Conservation (phyloP, 164 flowering plant species). For the Euptelea pleiosperma region DNA sequence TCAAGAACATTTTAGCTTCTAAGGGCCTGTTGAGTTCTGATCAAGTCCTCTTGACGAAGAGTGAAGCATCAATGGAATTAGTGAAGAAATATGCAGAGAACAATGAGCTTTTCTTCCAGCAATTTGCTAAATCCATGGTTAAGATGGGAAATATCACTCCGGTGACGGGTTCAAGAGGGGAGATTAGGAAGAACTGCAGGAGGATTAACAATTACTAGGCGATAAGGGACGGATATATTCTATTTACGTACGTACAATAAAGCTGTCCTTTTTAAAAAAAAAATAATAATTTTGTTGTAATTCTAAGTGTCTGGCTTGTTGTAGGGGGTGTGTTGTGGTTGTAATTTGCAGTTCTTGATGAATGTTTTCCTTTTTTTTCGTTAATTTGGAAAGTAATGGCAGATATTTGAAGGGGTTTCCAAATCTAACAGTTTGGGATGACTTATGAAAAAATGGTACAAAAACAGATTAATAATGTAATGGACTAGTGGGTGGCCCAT, state of each 20-base stretch:
- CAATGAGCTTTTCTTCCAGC: slow-evolving; percentile 62
- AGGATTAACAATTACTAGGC: slow-evolving; percentile 35
- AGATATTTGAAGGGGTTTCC: too few species aligned
- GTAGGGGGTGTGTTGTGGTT: too few species aligned
- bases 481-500: too few species aligned
- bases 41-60: slow-evolving; percentile 63
- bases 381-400: too few species aligned
- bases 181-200: slow-evolving; percentile 85
- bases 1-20: slow-evolving; percentile 63
- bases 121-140: slow-evolving; percentile 83
- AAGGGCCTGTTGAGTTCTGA: slow-evolving; percentile 85
- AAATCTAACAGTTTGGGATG: too few species aligned
- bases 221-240: neutral
- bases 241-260: neutral
- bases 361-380: too few species aligned
- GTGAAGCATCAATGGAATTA: slow-evolving; percentile 39
- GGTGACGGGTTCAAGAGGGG: slow-evolving; percentile 71
- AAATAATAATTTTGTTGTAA: too few species aligned
- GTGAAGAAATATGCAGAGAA: slow-evolving; percentile 74
- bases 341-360: neutral
- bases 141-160: slow-evolving; percentile 90
- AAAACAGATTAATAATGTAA: too few species aligned
- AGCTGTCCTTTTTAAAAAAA: neutral
- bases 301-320: too few species aligned
- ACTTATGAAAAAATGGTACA: too few species aligned